These are phyloP conservation scores for Plasmodiophora brassicae DNA, from an alignment of 208 protist species.

Conservation along the genomic window DNA sequence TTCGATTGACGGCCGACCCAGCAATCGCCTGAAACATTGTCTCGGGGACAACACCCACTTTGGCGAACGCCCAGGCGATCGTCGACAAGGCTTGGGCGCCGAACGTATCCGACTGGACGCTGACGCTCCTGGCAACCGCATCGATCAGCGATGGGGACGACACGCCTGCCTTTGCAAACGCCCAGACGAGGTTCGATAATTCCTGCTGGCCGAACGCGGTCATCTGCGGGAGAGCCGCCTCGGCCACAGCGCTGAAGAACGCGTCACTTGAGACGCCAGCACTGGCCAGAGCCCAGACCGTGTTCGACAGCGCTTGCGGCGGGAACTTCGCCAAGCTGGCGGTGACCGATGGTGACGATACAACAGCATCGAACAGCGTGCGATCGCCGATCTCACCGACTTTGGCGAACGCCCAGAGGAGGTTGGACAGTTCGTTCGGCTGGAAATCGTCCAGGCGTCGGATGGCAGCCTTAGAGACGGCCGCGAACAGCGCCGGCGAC, in stretches of 20 bases:
- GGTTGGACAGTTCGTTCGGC: constrained; percentile 18
- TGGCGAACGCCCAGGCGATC: too few relatives aligned
- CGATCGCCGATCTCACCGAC: neutral
- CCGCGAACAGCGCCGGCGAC: neutral
- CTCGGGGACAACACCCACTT: too few relatives aligned
- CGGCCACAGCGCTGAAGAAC: neutral
- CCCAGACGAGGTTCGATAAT: constrained; percentile 1
- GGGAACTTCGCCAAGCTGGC: too few relatives aligned
- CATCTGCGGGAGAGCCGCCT: neutral
- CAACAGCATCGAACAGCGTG: neutral
- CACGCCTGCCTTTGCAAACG: constrained; percentile 31
- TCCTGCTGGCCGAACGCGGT: neutral
- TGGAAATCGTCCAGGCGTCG: neutral
- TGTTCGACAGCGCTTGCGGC: constrained; percentile 11
- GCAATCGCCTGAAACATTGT: too few relatives aligned
- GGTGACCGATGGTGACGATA: too few relatives aligned
- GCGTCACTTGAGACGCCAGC: neutral
- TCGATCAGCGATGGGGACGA: too few relatives aligned
- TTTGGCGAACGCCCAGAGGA: constrained; percentile 9
- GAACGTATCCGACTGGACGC: too few relatives aligned
- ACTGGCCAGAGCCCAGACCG: constrained; percentile 20
- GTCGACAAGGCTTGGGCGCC: too few relatives aligned
- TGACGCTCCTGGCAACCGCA: too few relatives aligned
- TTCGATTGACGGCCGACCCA: too few relatives aligned
- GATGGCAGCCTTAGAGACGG: neutral